Evolutionary conservation across 139 green algal genomes (phyloP), one percentile per base, ranked within the genome.

Genomic region (Haematococcus sp.): DNA sequence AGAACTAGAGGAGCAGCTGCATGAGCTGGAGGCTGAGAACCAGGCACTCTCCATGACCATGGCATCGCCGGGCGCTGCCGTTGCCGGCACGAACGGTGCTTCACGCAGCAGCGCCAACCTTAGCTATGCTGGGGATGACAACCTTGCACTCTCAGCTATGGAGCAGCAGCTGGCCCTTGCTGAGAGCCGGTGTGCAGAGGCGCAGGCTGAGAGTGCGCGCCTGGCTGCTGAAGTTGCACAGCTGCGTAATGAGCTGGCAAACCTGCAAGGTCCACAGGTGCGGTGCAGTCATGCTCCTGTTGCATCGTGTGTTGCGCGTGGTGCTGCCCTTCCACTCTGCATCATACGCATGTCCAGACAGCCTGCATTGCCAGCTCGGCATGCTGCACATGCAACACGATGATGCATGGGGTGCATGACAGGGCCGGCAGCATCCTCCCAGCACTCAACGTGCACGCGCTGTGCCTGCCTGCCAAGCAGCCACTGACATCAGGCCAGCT

Each of bases 21-120:
- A 68, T 15, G 61, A 68, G 32, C 61, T 68, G 61, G 25, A 68
- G 61, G 9, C 16, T 4, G 61, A 68, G 32, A 68, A 68, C 32
- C 31, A 68, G 32, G 9, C 40, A 4, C 32, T 68, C 5, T 30
- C 61, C n/a, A 35, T 23, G n/a, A 65, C 28, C 20, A 43, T 27
- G 27, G 58, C 28, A 43, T 15, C 17, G 28, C 25, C 11, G 3
- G 25, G 25, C 16, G 27, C 19, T 65, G 25, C 27, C 4, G 17
- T 4, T 4, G 58, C 27, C 25, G 27, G 58, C 16, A n/a, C 58
- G 20, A 27, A 16, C 5, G 19, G 11, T 4, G 58, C 58, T 25
- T 23, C 11, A 35, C 25, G 58, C 7, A 23, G 58, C 23, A 23
- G 11, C 23, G 27, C 56, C 56, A 64, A 23, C 25, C 56, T 34